Evolutionary conservation across 805 yeast genomes (phyloP).

Genomic region (Cyberlindnera veronae): DNA sequence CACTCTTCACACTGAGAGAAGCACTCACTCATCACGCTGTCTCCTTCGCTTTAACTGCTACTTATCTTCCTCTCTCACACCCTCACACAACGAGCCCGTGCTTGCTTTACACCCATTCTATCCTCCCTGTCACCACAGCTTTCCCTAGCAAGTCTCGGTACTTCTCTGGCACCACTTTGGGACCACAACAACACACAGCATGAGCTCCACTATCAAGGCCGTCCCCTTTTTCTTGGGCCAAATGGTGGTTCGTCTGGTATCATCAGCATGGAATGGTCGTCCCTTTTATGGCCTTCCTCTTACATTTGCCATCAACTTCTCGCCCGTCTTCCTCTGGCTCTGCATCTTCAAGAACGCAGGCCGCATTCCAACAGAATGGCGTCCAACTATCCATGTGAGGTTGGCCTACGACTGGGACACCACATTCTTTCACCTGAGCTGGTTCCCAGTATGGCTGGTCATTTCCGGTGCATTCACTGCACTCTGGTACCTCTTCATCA

Average conservation of each 20-base stretch:
- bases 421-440: constrained; percentile 32
- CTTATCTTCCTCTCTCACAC: no score
- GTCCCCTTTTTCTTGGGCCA: no score
- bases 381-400: constrained; percentile 53
- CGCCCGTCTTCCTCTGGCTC: constrained; percentile 54
- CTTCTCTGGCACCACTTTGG: no score
- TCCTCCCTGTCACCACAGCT: no score
- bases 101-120: no score
- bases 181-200: no score
- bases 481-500: constrained; percentile 19
- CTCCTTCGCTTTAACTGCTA: no score
- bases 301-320: constrained; percentile 44
- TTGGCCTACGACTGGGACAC: constrained; percentile 42
- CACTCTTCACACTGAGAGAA: no score
- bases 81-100: no score
- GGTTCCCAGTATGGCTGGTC: constrained; percentile 20
- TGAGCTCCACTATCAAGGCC: no score
- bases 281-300: constrained; percentile 8
- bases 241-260: constrained; percentile 9
- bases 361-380: constrained; percentile 45
- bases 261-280: constrained; percentile 13
- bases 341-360: constrained; percentile 57
- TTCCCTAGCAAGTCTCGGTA: no score
- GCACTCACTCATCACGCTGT: no score
- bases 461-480: constrained; percentile 13